A percentile compares a stretch with the other conserved stretches of the same genome.
These are phyloP conservation scores for Pythium monospermum DNA, from an alignment of 352 stramenopile species.

Conservation along the genomic window DNA sequence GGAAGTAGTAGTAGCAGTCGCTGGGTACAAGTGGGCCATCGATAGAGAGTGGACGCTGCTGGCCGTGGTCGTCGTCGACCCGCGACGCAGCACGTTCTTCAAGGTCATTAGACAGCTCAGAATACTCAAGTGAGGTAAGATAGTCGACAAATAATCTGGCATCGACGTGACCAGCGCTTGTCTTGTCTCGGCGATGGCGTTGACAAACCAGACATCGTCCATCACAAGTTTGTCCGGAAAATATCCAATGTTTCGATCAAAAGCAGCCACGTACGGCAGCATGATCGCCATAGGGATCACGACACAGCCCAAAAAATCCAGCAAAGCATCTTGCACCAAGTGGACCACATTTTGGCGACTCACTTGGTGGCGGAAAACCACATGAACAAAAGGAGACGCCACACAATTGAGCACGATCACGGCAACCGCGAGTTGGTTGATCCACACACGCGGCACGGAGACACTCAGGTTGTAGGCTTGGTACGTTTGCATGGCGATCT, in stretches of 20 bases:
- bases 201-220: slow-evolving; percentile 13
- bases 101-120: background rate
- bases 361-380: background rate
- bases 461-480: slow-evolving; percentile 20
- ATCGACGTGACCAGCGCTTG: slow-evolving; percentile 17
- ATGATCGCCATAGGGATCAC: slow-evolving; percentile 9
- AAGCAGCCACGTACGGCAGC: background rate
- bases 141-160: slow-evolving; percentile 4
- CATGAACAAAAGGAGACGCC: background rate
- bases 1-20: too few relatives aligned
- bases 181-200: slow-evolving; percentile 6
- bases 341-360: too few relatives aligned
- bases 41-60: too few relatives aligned
- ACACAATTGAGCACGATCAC: slow-evolving; percentile 3
- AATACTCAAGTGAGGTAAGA: slow-evolving; percentile 10
- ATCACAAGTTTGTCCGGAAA: background rate
- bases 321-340: too few relatives aligned
- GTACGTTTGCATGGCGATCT: slow-evolving; percentile 25
- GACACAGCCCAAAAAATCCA: background rate
- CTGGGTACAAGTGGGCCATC: too few relatives aligned
- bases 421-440: slow-evolving; percentile 17
- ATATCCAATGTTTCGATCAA: background rate
- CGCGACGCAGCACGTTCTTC: background rate
- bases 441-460: slow-evolving; percentile 9
- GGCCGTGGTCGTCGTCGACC: too few relatives aligned